Base-by-base conservation (phyloP, 352 stramenopile genomes). In the Globisporangium nunn region DNA sequence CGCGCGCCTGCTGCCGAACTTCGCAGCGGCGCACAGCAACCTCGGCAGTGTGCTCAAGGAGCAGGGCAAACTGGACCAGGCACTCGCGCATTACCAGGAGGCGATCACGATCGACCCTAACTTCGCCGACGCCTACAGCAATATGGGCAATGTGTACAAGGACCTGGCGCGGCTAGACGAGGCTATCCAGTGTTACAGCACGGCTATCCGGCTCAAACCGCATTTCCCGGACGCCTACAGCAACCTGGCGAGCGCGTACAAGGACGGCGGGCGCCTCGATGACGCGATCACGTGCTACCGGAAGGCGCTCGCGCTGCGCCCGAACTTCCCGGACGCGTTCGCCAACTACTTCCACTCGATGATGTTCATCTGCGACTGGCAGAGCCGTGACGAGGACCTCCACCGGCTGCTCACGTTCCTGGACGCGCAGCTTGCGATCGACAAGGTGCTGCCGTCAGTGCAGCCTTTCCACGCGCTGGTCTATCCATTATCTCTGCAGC, bases 121-220 rank as follows among this genome's bases (percentile, higher is more conserved):
- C 29, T 97, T 98, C 68, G 87, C 88, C 2, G 88, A 96, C 56
- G 91, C 91, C 3, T 97, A 95, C 70, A 96, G 81, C 65, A 98
- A 98, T 64, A 95, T 98, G 75, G 92, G 91, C 58, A 97, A 96
- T 64, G 89, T 96, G 31, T 98, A 97, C 60, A 97, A 97, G 61
- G 91, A 98, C 52, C 60, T 97, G 29, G 78, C 83, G 33, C 79
- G 85, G 0, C 66, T 97, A 0, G 78, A 93, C 7, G 88, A 98
- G 46, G 90, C 91, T 7, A 94, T 96, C 55, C 70, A 86, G 53
- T 96, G 87, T 69, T 96, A 96, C 72, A 88, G 70, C 49, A 95
- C 82, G 7, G 89, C 89, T 8, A 95, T 97, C 51, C 83, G 90
- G 8, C 70, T 98, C 15, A 95, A 96, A 48, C 87, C 87, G 23